Evolutionary conservation across 768 basidiomycete genomes (phyloP).

Genomic region (Boletus eberwhitei): DNA sequence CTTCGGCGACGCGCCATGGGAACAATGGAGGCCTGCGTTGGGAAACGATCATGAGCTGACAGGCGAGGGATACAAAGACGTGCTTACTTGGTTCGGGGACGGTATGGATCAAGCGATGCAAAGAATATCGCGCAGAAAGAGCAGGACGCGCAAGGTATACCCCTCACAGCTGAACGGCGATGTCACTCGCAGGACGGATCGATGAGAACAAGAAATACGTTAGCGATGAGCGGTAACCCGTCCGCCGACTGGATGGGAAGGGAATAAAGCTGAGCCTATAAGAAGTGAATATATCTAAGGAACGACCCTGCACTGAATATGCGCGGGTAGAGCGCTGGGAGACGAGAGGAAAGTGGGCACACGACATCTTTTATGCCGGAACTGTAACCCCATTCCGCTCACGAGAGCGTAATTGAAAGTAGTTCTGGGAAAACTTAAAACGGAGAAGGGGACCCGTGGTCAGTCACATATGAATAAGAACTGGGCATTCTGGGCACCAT

Average conservation of each 20-base stretch:
- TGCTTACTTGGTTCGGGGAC: neutral
- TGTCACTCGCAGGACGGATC: neutral
- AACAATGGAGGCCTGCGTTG: neutral
- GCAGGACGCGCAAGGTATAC: neutral
- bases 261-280: neutral
- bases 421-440: constrained; percentile 1
- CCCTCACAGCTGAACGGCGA: neutral
- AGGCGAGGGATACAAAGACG: neutral
- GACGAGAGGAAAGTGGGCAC: constrained; percentile 14
- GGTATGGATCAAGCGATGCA: neutral
- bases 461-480: neutral
- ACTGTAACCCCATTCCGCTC: constrained; percentile 3
- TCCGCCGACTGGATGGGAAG: neutral
- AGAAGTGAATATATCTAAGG: neutral
- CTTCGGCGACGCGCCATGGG: constrained; percentile 4
- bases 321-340: neutral
- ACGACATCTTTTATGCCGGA: constrained; percentile 26
- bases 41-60: neutral
- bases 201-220: neutral
- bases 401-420: constrained; percentile 15
- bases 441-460: neutral
- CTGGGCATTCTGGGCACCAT: neutral
- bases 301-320: neutral
- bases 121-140: neutral
- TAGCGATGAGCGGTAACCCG: neutral